Percentiles rank a stretch among this genome's conserved stretches.
Evolutionary conservation across 2,329 filamentous ascomycete genomes (phyloP).

Genomic region (Davidsoniella virescens): DNA sequence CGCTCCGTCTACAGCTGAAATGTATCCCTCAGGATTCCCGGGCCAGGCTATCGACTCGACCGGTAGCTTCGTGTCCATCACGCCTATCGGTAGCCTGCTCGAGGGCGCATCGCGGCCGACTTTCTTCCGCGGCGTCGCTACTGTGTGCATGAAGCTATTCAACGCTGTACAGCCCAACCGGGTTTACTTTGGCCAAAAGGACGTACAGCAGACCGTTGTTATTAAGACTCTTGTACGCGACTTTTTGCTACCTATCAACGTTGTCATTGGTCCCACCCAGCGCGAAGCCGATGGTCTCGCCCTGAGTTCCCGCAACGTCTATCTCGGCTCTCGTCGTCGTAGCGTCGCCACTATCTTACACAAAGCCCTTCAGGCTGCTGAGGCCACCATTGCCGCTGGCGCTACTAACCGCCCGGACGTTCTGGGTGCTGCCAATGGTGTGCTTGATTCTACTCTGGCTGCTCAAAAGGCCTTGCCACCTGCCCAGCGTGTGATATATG

Average conservation of each 20-base stretch:
- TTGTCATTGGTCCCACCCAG: constrained; percentile 58
- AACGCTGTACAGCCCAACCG: constrained; percentile 42
- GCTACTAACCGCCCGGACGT: constrained; percentile 43
- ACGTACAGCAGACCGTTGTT: constrained; percentile 88
- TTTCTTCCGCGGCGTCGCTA: constrained; percentile 92
- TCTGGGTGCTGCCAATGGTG: constrained; percentile 50
- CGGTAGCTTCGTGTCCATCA: constrained; percentile 84
- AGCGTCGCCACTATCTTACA: constrained; percentile 56
- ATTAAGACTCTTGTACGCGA: constrained; percentile 77
- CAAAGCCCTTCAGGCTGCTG: constrained; percentile 52
- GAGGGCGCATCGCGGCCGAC: constrained; percentile 79
- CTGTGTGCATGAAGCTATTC: constrained; percentile 72
- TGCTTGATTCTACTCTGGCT: constrained; percentile 37
- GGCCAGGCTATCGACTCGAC: constrained; percentile 57
- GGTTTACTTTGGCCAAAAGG: constrained; percentile 92
- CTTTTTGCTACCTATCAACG: constrained; percentile 61
- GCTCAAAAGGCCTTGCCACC: constrained; percentile 47
- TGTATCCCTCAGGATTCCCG: constrained; percentile 74
- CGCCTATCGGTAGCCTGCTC: constrained; percentile 62
- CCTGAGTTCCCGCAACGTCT: constrained; percentile 85
- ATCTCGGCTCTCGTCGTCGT: constrained; percentile 63
- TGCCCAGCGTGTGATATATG: constrained; percentile 50
- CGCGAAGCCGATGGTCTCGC: constrained; percentile 72
- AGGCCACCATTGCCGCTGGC: constrained; percentile 35
- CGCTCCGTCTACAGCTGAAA: constrained; percentile 62